Evolutionary conservation across 2,329 filamentous ascomycete species (phyloP).

Genomic region (Aureobasidium zeae): DNA sequence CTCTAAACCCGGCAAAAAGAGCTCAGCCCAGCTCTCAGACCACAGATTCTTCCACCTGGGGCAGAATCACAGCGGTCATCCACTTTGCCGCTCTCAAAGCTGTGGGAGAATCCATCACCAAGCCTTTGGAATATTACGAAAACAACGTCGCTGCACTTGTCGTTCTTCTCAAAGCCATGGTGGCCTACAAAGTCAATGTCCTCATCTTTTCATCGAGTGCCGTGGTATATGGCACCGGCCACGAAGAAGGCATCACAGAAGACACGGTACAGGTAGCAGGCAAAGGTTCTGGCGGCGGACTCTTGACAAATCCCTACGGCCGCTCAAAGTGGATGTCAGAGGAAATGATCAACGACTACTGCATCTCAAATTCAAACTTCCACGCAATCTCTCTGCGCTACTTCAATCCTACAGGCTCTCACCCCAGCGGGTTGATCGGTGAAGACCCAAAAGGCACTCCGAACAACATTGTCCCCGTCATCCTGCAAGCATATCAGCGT

Average conservation of each 20-base stretch:
- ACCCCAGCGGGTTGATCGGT: constrained; percentile 53
- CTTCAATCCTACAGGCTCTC: constrained; percentile 60
- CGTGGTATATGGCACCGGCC: constrained; percentile 50
- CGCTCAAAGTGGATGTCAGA: constrained; percentile 60
- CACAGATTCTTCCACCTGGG: constrained; percentile 30
- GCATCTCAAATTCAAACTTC: constrained; percentile 52
- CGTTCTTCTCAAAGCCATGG: constrained; percentile 48
- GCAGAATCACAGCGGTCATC: constrained; percentile 54
- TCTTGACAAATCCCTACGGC: constrained; percentile 57
- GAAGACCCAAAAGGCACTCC: constrained; percentile 54
- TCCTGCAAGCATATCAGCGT: constrained; percentile 25
- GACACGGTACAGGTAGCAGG: constrained; percentile 18
- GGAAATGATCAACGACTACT: constrained; percentile 55
- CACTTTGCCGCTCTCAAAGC: constrained; percentile 62
- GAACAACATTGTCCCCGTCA: constrained; percentile 56
- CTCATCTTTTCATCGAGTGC: constrained; percentile 61
- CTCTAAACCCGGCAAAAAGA: not conserved
- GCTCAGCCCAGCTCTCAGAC: constrained; percentile 17
- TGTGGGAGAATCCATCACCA: constrained; percentile 52
- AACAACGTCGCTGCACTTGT: constrained; percentile 59
- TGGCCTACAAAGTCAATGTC: constrained; percentile 52
- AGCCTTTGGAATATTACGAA: constrained; percentile 55
- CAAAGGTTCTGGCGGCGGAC: constrained; percentile 37
- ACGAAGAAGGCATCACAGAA: constrained; percentile 11
- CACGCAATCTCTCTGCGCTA: constrained; percentile 55